Percentiles rank a stretch among this genome's conserved stretches.
Evolutionary conservation across 768 basidiomycete species (phyloP).

Genomic region (Lentinula aciculospora): DNA sequence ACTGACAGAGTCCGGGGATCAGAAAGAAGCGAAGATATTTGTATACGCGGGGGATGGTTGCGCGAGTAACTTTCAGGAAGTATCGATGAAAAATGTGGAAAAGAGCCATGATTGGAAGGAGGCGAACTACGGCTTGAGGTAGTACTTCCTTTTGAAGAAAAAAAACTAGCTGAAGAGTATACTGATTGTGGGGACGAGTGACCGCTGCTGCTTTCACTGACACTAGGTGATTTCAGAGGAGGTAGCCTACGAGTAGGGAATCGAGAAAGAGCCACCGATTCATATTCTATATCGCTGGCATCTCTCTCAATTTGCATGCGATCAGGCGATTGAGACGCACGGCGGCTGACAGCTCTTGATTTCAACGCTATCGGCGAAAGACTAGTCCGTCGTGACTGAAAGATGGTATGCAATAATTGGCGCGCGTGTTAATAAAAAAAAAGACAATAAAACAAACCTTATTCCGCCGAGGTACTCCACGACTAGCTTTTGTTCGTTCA

Average conservation of each 20-base stretch:
- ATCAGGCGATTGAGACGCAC: background rate
- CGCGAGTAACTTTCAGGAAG: conserved; percentile 27
- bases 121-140: conserved; percentile 40
- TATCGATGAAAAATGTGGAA: conserved; percentile 29
- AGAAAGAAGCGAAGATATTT: conserved; percentile 52
- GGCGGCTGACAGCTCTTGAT: background rate
- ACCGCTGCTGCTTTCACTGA: conserved; percentile 4
- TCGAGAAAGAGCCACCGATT: background rate
- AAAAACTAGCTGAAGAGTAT: conserved; percentile 15
- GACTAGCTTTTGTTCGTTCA: background rate
- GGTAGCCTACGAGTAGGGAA: conserved; percentile 2
- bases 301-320: background rate
- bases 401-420: background rate
- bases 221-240: background rate
- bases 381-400: background rate
- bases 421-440: background rate
- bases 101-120: conserved; percentile 36
- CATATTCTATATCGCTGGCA: background rate
- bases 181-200: conserved; percentile 8
- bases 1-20: conserved; percentile 50
- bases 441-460: conserved; percentile 7
- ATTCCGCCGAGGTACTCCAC: background rate
- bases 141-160: conserved; percentile 33
- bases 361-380: background rate
- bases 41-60: conserved; percentile 42